Evolutionary conservation across 768 basidiomycete species (phyloP), one percentile per base, ranked within the genome.

Genomic region (Psilocybe azurescens): DNA sequence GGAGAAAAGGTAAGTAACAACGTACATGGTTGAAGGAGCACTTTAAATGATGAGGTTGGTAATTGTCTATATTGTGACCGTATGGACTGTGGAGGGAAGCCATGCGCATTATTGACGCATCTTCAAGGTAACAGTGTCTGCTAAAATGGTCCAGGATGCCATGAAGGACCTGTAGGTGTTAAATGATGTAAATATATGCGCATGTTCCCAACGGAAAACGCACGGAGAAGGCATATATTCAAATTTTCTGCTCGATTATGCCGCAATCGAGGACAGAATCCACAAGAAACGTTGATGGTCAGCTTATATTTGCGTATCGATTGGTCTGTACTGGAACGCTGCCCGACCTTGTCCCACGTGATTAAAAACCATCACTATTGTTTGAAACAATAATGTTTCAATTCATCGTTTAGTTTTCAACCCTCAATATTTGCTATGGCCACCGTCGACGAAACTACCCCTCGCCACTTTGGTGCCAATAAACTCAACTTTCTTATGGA

Each of bases 231-330:
- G 53, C n/a, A 38, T 66, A 38, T 69, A 67, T 44, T 49, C 18
- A 8, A 58, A 53, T 8, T 69, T 69, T 48, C 20, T 69, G 16
- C 36, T 58, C 8, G 64, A 69, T 10, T 65, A 71, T 49, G 61
- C 60, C 14, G 65, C 63, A 20, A 59, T 51, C 24, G 66, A 71
- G 51, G 72, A 73, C 54, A 62, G 55, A 36, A 73, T 73, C 14
- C 62, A 62, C 8, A 65, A 58, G 59, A 49, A 5, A 59, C 60
- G 16, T 61, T 66, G 24, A 54, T 50, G 38, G 64, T 67, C 13
- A n/a, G 58, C 33, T 46, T 9, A 20, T 14, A n/a, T 38, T 11
- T 18, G 5, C 53, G n/a, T n/a, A 7, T 20, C 41, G 24, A 5
- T 36, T 39, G n/a, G 44, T 13, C 5, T 18, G 0, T 5, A 1